Evolutionary conservation across 139 green algal genomes (phyloP), one percentile per base, ranked within the genome.

Genomic region (Micractinium sp.): DNA sequence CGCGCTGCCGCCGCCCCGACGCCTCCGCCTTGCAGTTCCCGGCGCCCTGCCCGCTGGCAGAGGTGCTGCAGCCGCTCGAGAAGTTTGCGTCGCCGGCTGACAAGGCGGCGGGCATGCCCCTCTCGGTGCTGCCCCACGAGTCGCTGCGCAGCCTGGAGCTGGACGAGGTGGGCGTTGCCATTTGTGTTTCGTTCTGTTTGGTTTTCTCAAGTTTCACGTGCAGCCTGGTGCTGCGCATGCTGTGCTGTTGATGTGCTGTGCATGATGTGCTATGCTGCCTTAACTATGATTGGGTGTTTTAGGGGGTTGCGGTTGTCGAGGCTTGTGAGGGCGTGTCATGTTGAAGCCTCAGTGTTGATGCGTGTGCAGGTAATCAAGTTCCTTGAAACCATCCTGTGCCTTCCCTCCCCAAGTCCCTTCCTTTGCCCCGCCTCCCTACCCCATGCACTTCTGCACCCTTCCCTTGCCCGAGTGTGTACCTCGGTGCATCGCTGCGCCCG

Each of bases 1-100:
- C 83, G 66, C 83, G 83, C 67, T 87, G 83, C 83, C 83, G 83
- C 13, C 67, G 83, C 25, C 66, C 67, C 0, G 83, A 81, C 83
- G 56, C 60, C 67, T 19, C 2, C 33, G 19, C 27, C 20, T 27
- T 80, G 38, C 83, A 87, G 83, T 87, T 87, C 83, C 83, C 83
- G 4, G 67, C 16, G 38, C 22, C 83, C 83, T 87, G 83, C 63
- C 83, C 61, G 0, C 66, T 81, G 38, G 67, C 22, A 5, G 83
- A 87, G 31, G 39, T 87, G 29, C 39, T 87, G 83, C 31, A 80
- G 83, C 83, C 83, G 33, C 66, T 66, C 12, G 29, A 47, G 0
- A 47, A 81, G 67, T 87, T 87, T 81, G 38, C 3, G 0, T 20
- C 31, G 33, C 31, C 31, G 1, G 38, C 16, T 1, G n/a, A 25